Conservation (phyloP, 495 filamentous ascomycete species). For the Bryoglossum gracile region DNA sequence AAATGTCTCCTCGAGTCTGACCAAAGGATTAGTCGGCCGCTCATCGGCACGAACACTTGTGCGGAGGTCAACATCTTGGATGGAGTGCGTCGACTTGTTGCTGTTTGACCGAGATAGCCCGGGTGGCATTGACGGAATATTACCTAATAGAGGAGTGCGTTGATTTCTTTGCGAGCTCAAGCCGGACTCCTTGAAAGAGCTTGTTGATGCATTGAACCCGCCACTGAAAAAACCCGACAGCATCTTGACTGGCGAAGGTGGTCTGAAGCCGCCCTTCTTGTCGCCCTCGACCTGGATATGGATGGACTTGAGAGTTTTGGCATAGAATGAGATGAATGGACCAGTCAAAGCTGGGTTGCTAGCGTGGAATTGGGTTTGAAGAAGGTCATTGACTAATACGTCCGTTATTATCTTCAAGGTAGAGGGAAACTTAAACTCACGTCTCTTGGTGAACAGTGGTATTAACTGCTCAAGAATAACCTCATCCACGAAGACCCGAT, state of each 20-base stretch:
- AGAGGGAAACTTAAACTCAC: conserved; percentile 38
- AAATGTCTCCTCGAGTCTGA: conserved; percentile 78
- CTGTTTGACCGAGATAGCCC: conserved; percentile 35
- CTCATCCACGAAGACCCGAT: conserved; percentile 56
- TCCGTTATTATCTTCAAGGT: conserved; percentile 18
- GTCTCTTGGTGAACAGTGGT: conserved; percentile 57
- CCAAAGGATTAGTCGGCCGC: conserved; percentile 47
- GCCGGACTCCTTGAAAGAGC: conserved; percentile 12
- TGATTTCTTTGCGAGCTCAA: conserved; percentile 23
- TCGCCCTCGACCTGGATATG: conserved; percentile 53
- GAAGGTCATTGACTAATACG: conserved; percentile 51
- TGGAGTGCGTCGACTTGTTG: conserved; percentile 33
- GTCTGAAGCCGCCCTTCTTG: conserved; percentile 56
- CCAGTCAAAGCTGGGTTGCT: conserved; percentile 60
- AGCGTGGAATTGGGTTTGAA: conserved; percentile 61
- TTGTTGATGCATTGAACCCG: conserved; percentile 27
- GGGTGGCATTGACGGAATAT: conserved; percentile 26
- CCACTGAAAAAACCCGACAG: conserved; percentile 73
- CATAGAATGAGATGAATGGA: conserved; percentile 56
- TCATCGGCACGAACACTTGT: conserved; percentile 34
- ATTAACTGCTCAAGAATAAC: conserved; percentile 61
- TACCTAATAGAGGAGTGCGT: conserved; percentile 31
- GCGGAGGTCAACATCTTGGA: conserved; percentile 31
- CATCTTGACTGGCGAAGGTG: conserved; percentile 82
- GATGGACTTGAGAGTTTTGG: conserved; percentile 68